These are phyloP conservation scores for Graphiopsis chlorocephala DNA, from an alignment of 2,329 filamentous ascomycete species.

Conservation along the genomic window DNA sequence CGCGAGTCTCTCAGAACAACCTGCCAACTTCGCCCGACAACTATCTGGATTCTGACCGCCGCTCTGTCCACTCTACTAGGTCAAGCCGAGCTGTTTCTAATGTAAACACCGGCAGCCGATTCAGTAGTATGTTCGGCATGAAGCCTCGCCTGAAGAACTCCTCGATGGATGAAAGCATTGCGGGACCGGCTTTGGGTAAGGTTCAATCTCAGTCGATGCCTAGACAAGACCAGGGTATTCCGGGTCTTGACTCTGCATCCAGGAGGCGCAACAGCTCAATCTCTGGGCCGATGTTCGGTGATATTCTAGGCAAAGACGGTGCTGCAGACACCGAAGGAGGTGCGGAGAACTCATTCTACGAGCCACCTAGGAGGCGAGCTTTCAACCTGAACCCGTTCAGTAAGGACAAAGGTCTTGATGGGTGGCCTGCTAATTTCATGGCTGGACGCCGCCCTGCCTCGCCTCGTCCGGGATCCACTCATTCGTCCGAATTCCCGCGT, in stretches of 20 bases:
- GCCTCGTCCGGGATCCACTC: conserved; percentile 57
- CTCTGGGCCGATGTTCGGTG: conserved; percentile 47
- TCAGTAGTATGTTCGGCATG: conserved; percentile 53
- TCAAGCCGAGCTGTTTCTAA: conserved; percentile 43
- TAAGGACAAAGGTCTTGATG: conserved; percentile 36
- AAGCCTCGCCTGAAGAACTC: conserved; percentile 61
- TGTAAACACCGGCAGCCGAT: conserved; percentile 48
- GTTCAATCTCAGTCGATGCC: conserved; percentile 78
- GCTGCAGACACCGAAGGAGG: conserved; percentile 12
- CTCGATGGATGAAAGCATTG: conserved; percentile 59
- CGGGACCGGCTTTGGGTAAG: conserved; percentile 61
- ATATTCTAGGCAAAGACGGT: conserved; percentile 33
- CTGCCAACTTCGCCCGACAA: conserved; percentile 42
- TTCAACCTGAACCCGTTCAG: conserved; percentile 50
- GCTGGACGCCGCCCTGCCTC: conserved; percentile 38
- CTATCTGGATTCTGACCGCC: conserved; percentile 43
- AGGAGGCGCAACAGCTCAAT: conserved; percentile 53
- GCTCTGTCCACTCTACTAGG: conserved; percentile 49
- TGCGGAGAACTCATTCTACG: conserved; percentile 20
- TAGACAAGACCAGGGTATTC: conserved; percentile 46
- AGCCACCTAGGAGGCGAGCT: conserved; percentile 40
- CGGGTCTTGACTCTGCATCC: conserved; percentile 31
- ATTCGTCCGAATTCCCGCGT: conserved; percentile 63
- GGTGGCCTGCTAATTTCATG: conserved; percentile 39
- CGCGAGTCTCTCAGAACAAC: conserved; percentile 46